A percentile compares a stretch with the other conserved stretches of the same genome.
These are phyloP conservation scores for Penicillium dipodomyicola DNA, from an alignment of 495 filamentous ascomycete genomes.

Conservation along the genomic window DNA sequence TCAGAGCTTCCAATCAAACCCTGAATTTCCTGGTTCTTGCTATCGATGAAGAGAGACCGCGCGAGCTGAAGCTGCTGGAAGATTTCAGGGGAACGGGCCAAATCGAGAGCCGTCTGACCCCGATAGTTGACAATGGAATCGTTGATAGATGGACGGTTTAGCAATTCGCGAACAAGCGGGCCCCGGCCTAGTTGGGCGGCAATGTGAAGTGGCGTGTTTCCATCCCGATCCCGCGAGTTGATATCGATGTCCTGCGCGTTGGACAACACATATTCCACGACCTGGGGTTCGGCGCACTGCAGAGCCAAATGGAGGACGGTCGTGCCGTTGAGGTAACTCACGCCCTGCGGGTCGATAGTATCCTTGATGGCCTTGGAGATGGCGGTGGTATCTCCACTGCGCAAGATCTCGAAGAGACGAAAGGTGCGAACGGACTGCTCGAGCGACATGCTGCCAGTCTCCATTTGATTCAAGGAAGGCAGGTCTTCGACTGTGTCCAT, in stretches of 20 bases:
- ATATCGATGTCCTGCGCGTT: slow-evolving; percentile 66
- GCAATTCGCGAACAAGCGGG: slow-evolving; percentile 73
- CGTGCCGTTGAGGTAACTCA: slow-evolving; percentile 65
- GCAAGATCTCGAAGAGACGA: slow-evolving; percentile 85
- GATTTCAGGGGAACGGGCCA: slow-evolving; percentile 87
- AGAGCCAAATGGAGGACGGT: slow-evolving; percentile 90
- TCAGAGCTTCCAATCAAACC: slow-evolving; percentile 65
- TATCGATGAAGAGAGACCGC: slow-evolving; percentile 84
- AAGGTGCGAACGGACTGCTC: slow-evolving; percentile 95
- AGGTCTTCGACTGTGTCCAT: slow-evolving; percentile 35
- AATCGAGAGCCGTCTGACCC: slow-evolving; percentile 81
- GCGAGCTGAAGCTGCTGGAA: slow-evolving; percentile 94
- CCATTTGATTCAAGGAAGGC: slow-evolving; percentile 31
- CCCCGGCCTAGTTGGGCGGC: slow-evolving; percentile 78
- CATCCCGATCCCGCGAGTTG: slow-evolving; percentile 86
- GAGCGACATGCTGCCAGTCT: slow-evolving; percentile 56
- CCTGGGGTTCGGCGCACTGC: slow-evolving; percentile 93
- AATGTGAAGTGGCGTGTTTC: slow-evolving; percentile 89
- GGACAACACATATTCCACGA: slow-evolving; percentile 92
- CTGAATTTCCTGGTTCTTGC: slow-evolving; percentile 78
- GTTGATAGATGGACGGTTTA: slow-evolving; percentile 78
- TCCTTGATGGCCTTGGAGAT: slow-evolving; percentile 88
- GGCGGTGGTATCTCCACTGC: slow-evolving; percentile 84
- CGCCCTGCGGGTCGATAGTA: slow-evolving; percentile 46
- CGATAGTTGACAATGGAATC: slow-evolving; percentile 88